Percentiles rank a stretch among this genome's conserved stretches.
Evolutionary conservation across 1,284 basidiomycete genomes (phyloP).

Genomic region (Cutaneotrichosporon sp.): DNA sequence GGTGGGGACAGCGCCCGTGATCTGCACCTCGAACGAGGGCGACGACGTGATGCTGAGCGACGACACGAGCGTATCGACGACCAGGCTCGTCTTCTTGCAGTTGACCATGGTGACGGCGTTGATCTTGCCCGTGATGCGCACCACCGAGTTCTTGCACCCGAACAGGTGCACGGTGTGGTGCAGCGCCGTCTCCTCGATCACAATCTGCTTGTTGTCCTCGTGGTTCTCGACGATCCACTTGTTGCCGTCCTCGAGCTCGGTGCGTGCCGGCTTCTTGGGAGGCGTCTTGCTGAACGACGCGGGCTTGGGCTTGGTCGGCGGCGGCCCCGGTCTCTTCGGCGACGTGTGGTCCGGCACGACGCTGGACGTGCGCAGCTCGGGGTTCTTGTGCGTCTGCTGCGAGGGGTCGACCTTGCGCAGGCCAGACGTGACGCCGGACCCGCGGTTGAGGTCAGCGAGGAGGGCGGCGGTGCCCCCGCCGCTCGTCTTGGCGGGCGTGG

Average conservation of each 20-base stretch:
- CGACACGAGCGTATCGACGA: constrained; percentile 90
- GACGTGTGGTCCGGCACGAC: constrained; percentile 62
- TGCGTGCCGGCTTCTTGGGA: constrained; percentile 91
- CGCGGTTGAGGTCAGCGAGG: constrained; percentile 90
- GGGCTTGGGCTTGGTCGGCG: constrained; percentile 66
- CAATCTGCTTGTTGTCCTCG: constrained; percentile 75
- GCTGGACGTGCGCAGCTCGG: constrained; percentile 69
- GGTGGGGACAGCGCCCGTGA: constrained; percentile 86
- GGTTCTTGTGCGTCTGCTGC: constrained; percentile 99
- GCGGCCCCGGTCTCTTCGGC: constrained; percentile 26
- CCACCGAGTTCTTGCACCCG: constrained; percentile 85
- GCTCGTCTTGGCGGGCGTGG: constrained; percentile 56
- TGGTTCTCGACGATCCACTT: constrained; percentile 97
- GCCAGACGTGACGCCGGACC: constrained; percentile 84
- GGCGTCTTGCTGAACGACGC: constrained; percentile 60
- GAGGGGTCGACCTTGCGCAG: constrained; percentile 92
- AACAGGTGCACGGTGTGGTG: constrained; percentile 88
- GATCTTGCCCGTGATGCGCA: constrained; percentile 89
- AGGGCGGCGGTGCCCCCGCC: constrained; percentile 75
- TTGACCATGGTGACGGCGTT: constrained; percentile 93
- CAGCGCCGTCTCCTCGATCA: constrained; percentile 76
- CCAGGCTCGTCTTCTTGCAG: constrained; percentile 83
- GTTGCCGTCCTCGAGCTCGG: constrained; percentile 78
- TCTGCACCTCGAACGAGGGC: constrained; percentile 89
- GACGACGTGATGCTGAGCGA: constrained; percentile 84